Percentiles rank a stretch among this genome's conserved stretches.
Conservation (phyloP, 768 basidiomycete species). For the Mycena maculata region DNA sequence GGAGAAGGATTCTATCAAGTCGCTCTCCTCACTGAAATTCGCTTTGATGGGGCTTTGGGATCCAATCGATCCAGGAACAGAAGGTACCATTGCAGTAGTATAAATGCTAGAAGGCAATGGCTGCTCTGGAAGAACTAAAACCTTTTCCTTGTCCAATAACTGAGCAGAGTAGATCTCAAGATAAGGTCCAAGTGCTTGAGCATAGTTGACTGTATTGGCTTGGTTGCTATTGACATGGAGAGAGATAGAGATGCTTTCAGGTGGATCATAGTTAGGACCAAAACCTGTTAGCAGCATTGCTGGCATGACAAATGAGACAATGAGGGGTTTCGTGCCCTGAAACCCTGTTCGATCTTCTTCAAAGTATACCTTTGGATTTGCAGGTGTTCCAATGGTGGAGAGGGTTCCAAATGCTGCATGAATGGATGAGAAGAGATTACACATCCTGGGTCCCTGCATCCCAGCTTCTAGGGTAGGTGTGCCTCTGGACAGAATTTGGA, state of each 20-base stretch:
- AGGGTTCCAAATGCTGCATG: constrained; percentile 33
- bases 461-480: constrained; percentile 29
- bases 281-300: constrained; percentile 10
- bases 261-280: constrained; percentile 14
- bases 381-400: constrained; percentile 26
- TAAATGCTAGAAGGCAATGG: constrained; percentile 12
- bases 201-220: constrained; percentile 6
- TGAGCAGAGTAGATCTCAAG: constrained; percentile 15
- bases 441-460: constrained; percentile 21
- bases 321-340: constrained; percentile 20
- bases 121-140: constrained; percentile 21
- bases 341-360: constrained; percentile 34
- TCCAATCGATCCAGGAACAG: constrained; percentile 35
- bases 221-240: constrained; percentile 19
- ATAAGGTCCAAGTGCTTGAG: constrained; percentile 10
- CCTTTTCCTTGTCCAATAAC: constrained; percentile 15
- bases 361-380: constrained; percentile 28
- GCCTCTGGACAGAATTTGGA: constrained; percentile 5
- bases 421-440: constrained; percentile 32
- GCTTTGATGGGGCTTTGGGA: constrained; percentile 28
- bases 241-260: constrained; percentile 8
- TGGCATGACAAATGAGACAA: constrained; percentile 23
- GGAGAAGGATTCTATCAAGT: constrained; percentile 35
- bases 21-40: constrained; percentile 42
- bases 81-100: background rate